These are phyloP conservation scores for Microsporum audouinii DNA, from an alignment of 2,329 filamentous ascomycete species.

Conservation along the genomic window DNA sequence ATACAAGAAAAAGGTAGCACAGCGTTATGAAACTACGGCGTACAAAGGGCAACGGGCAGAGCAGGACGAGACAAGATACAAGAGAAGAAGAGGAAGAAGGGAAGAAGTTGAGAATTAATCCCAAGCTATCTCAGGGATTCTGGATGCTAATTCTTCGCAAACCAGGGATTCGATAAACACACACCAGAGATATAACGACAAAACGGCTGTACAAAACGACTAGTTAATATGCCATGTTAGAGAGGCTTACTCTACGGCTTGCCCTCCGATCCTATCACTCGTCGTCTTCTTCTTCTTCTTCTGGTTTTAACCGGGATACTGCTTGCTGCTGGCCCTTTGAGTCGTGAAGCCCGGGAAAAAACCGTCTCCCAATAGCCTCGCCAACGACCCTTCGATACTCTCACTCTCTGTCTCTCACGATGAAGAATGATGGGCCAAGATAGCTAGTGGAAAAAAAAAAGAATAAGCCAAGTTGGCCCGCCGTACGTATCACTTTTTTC, in stretches of 20 bases:
- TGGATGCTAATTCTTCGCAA: neutral
- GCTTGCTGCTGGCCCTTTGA: too few species aligned
- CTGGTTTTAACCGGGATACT: too few species aligned
- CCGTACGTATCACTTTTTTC: neutral
- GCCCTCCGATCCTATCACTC: too few species aligned
- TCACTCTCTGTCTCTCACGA: neutral
- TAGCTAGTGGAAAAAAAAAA: neutral
- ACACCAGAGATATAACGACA: too few species aligned
- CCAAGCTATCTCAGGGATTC: neutral
- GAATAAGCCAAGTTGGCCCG: neutral
- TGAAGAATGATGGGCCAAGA: neutral
- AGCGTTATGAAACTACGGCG: conserved; percentile 13
- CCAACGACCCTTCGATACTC: too few species aligned
- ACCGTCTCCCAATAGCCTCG: too few species aligned
- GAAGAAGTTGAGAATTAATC: neutral
- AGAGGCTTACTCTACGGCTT: too few species aligned
- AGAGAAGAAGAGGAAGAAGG: neutral
- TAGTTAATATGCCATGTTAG: too few species aligned
- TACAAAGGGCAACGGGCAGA: conserved; percentile 12
- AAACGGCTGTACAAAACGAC: too few species aligned
- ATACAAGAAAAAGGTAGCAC: conserved; percentile 10
- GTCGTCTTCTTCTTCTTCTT: too few species aligned
- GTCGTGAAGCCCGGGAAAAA: too few species aligned
- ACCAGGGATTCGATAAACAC: neutral
- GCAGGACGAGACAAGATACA: neutral